phyloP scores from a whole-genome alignment of 2,329 filamentous ascomycete genomes.

The Pseudopithomyces chartarum region DNA sequence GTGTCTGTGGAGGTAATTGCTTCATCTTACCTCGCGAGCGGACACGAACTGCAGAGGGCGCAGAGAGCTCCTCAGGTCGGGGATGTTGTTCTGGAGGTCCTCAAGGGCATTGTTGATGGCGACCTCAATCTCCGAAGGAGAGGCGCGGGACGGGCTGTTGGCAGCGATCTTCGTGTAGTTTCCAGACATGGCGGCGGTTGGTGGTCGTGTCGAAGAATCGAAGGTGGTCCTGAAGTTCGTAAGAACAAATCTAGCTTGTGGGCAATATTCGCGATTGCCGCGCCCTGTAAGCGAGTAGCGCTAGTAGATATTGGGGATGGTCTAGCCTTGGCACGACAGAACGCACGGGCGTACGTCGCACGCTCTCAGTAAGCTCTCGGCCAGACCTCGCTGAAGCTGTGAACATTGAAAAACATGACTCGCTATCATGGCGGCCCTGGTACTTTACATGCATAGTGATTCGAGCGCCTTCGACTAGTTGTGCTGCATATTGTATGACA shows the following conservation, averaged over 20 bases:
- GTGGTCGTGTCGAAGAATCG: constrained; percentile 40
- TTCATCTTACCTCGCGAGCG: constrained; percentile 93
- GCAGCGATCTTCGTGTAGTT: constrained; percentile 87
- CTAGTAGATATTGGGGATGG: not conserved
- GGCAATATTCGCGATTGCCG: constrained; percentile 9
- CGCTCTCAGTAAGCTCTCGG: not conserved
- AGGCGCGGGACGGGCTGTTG: constrained; percentile 95
- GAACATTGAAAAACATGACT: too few species aligned
- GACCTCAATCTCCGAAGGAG: constrained; percentile 96
- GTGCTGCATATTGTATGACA: too few species aligned
- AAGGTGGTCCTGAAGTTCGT: constrained; percentile 21
- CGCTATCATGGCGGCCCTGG: too few species aligned
- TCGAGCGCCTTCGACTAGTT: too few species aligned
- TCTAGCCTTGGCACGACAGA: not conserved
- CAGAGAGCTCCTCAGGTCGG: constrained; percentile 94
- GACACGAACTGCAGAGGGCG: constrained; percentile 98
- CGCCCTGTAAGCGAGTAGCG: constrained; percentile 13
- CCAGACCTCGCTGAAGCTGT: too few species aligned
- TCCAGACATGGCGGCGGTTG: constrained; percentile 62
- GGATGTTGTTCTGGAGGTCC: constrained; percentile 98
- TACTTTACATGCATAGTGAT: too few species aligned
- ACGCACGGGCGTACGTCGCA: too few species aligned
- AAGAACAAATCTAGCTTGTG: constrained; percentile 7
- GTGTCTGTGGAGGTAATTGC: constrained; percentile 28
- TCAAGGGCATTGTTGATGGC: constrained; percentile 78